A percentile compares a stretch with the other conserved stretches of the same genome.
These are phyloP conservation scores for Penicillium thymicola DNA, from an alignment of 2,329 filamentous ascomycete species.

Conservation along the genomic window DNA sequence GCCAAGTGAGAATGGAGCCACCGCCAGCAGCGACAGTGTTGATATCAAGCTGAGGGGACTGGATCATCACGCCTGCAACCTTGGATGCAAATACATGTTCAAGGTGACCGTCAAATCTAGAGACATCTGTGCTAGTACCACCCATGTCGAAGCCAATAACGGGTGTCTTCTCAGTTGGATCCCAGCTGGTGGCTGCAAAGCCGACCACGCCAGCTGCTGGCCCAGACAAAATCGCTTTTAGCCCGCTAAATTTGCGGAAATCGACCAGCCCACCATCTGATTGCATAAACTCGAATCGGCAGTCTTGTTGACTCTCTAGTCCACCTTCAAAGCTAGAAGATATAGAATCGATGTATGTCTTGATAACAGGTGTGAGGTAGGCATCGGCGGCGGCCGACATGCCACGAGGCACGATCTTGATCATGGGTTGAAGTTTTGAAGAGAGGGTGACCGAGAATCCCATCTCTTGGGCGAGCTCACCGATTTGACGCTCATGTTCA, in stretches of 20 bases:
- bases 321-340: slow-evolving; percentile 70
- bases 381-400: slow-evolving; percentile 77
- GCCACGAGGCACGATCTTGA: slow-evolving; percentile 74
- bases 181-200: slow-evolving; percentile 88
- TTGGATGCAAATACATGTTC: slow-evolving; percentile 95
- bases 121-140: slow-evolving; percentile 85
- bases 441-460: slow-evolving; percentile 78
- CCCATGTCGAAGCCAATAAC: slow-evolving; percentile 98
- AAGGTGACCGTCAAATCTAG: slow-evolving; percentile 79
- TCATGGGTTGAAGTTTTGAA: slow-evolving; percentile 79
- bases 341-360: slow-evolving; percentile 62
- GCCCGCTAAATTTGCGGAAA: slow-evolving; percentile 67
- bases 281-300: slow-evolving; percentile 95
- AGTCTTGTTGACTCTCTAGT: slow-evolving; percentile 68
- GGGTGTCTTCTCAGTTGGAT: slow-evolving; percentile 73
- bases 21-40: slow-evolving; percentile 93
- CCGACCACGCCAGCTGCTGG: slow-evolving; percentile 93
- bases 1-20: slow-evolving; percentile 68
- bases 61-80: slow-evolving; percentile 89
- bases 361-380: slow-evolving; percentile 75
- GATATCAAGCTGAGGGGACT: slow-evolving; percentile 88
- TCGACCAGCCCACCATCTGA: slow-evolving; percentile 70
- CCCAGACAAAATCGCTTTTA: slow-evolving; percentile 84
- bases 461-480: slow-evolving; percentile 72
- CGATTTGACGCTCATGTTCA: slow-evolving; percentile 75